Percentiles rank a stretch among this genome's conserved stretches.
These are phyloP conservation scores for Aspergillus puulaauensis DNA, from an alignment of 2,329 filamentous ascomycete species.

Conservation along the genomic window DNA sequence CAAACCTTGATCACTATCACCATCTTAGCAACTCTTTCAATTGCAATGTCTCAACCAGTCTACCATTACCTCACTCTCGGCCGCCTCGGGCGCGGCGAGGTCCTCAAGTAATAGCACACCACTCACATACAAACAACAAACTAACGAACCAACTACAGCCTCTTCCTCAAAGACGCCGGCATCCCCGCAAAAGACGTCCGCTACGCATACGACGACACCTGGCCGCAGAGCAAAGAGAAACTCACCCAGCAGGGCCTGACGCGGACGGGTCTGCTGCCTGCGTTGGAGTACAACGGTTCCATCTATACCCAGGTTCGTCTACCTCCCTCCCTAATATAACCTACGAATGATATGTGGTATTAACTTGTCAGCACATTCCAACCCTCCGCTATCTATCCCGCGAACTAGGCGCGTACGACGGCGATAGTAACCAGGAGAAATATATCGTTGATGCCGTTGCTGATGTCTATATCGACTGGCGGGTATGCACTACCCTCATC, in stretches of 20 bases:
- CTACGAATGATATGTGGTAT: too few species aligned
- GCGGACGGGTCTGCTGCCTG: background rate
- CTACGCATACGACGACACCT: background rate
- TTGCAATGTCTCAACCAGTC: background rate
- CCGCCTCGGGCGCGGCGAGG: conserved; percentile 4
- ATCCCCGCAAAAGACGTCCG: background rate
- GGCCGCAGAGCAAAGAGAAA: background rate
- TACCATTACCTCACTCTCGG: conserved; percentile 7
- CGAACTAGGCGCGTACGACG: background rate
- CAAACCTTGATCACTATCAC: background rate
- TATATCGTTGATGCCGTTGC: conserved; percentile 1
- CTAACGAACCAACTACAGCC: background rate
- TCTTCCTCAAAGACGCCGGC: conserved; percentile 6
- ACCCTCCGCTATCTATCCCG: background rate
- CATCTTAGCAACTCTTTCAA: background rate
- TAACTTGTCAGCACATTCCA: background rate
- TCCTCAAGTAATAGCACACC: background rate
- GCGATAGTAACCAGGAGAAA: background rate
- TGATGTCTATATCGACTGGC: conserved; percentile 1
- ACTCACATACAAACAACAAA: background rate
- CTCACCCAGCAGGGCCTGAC: background rate
- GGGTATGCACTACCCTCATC: background rate
- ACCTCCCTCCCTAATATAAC: too few species aligned
- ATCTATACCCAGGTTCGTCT: background rate
- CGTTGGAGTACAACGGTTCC: background rate